phyloP scores from a whole-genome alignment of 148 eudicot genomes.

The Limonium bicolor region DNA sequence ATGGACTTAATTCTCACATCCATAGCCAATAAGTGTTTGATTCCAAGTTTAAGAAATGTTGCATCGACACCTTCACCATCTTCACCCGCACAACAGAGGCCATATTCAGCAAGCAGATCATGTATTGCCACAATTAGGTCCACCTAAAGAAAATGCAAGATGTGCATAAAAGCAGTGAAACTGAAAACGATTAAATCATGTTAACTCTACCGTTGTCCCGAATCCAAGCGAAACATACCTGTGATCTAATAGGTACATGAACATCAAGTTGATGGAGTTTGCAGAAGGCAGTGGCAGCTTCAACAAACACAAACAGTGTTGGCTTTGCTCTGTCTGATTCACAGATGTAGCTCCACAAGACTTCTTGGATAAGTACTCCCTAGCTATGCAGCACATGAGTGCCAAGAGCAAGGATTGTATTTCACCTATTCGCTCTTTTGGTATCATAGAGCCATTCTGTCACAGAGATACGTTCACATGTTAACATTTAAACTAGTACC shows the following conservation, averaged over 20 bases:
- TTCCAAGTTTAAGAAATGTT: constrained; percentile 87
- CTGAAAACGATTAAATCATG: background rate
- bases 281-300: constrained; percentile 70
- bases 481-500: no score
- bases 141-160: constrained; percentile 27
- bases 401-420: constrained; percentile 60
- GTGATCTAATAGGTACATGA: constrained; percentile 48
- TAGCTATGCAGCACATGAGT: constrained; percentile 61
- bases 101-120: constrained; percentile 92
- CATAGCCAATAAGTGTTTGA: constrained; percentile 75
- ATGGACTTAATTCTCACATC: constrained; percentile 78
- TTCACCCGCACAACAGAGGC: constrained; percentile 71
- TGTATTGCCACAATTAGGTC: constrained; percentile 73
- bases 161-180: no score
- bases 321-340: constrained; percentile 45
- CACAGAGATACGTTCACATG: constrained; percentile 1
- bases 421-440: constrained; percentile 39
- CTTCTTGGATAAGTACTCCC: constrained; percentile 39
- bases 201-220: background rate
- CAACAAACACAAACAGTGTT: constrained; percentile 52
- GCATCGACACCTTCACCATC: constrained; percentile 69
- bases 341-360: constrained; percentile 28
- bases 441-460: constrained; percentile 35
- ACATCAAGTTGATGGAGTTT: constrained; percentile 81
- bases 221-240: constrained; percentile 29